phyloP scores from a whole-genome alignment of 2,329 filamentous ascomycete species.

The Polychaeton citri region DNA sequence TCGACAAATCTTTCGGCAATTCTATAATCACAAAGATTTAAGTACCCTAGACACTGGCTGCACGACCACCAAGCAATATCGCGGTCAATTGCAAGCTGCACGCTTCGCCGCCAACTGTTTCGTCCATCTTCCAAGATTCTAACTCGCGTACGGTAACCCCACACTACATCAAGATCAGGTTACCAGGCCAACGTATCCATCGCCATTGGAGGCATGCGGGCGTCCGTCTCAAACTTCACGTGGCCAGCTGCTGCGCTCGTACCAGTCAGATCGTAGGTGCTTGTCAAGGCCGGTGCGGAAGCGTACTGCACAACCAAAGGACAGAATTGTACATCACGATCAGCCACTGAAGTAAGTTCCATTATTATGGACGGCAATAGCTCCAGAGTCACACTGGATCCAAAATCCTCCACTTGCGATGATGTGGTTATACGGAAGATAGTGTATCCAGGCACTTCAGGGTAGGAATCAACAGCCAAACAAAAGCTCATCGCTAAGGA shows the following conservation, averaged over 20 bases:
- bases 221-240: not conserved
- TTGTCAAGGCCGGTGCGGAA: constrained; percentile 1
- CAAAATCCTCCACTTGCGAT: constrained; percentile 1
- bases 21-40: constrained; percentile 1
- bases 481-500: no score
- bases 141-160: not conserved
- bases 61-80: constrained; percentile 1
- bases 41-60: constrained; percentile 1
- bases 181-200: constrained; percentile 1
- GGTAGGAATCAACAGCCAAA: no score
- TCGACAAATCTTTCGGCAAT: constrained; percentile 1
- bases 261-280: not conserved
- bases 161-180: not conserved
- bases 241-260: not conserved
- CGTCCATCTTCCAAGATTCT: not conserved
- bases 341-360: constrained; percentile 3
- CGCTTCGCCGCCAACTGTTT: constrained; percentile 2
- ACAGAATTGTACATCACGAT: constrained; percentile 4
- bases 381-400: constrained; percentile 4
- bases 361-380: constrained; percentile 5
- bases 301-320: constrained; percentile 2
- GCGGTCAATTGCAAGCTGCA: constrained; percentile 2
- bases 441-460: no score
- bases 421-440: constrained; percentile 1
- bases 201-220: constrained; percentile 1